phyloP scores from a whole-genome alignment of 768 basidiomycete species.

The Mycena vulgaris region DNA sequence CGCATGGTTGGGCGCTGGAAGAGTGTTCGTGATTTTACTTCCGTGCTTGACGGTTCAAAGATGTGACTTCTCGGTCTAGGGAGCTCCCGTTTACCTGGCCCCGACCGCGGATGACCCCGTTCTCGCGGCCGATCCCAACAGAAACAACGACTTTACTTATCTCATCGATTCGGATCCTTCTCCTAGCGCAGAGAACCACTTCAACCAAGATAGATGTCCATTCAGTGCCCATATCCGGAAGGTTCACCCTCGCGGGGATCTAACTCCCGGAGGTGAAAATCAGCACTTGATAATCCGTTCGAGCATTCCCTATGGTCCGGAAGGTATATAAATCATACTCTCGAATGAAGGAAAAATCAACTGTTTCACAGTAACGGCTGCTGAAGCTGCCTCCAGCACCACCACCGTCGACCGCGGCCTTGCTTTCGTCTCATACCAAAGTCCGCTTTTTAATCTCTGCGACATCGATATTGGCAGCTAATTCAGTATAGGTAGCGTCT shows the following conservation, averaged over 20 bases:
- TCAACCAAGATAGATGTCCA: conserved; percentile 47
- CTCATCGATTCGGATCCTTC: conserved; percentile 17
- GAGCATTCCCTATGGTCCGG: conserved; percentile 52
- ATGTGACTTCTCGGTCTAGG: conserved; percentile 34
- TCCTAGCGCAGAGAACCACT: conserved; percentile 34
- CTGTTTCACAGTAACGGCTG: conserved; percentile 18
- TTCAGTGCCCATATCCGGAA: conserved; percentile 52
- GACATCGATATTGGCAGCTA: too few relatives aligned
- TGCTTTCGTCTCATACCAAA: too few relatives aligned
- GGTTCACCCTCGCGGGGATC: conserved; percentile 46
- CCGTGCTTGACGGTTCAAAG: not conserved
- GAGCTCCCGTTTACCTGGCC: conserved; percentile 50
- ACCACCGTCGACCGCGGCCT: conserved; percentile 35
- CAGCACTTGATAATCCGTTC: conserved; percentile 48
- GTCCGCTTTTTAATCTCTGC: too few relatives aligned
- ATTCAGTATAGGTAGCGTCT: too few relatives aligned
- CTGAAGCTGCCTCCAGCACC: conserved; percentile 27
- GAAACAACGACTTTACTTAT: conserved; percentile 54
- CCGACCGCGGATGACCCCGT: conserved; percentile 46
- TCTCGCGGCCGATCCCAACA: conserved; percentile 38
- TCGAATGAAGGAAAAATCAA: not conserved
- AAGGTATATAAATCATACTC: conserved; percentile 7
- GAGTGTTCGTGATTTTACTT: conserved; percentile 39
- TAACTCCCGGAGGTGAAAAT: conserved; percentile 32
- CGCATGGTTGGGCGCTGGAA: conserved; percentile 55